These are phyloP conservation scores for Kondoa malvinella DNA, from an alignment of 768 basidiomycete species.

Conservation along the genomic window DNA sequence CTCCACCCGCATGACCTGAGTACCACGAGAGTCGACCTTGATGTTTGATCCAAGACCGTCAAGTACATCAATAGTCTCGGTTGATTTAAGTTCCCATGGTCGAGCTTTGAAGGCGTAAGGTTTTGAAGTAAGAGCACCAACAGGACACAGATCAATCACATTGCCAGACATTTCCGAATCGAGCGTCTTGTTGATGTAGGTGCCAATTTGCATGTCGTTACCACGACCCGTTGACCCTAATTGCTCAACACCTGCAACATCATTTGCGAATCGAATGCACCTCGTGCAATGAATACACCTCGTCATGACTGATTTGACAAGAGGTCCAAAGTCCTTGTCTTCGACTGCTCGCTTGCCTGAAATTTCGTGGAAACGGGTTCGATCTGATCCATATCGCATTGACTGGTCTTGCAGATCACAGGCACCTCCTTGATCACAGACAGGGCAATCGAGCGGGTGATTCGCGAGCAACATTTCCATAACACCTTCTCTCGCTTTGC, in stretches of 20 bases:
- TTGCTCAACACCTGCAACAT: conserved; percentile 96
- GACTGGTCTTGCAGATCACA: conserved; percentile 40
- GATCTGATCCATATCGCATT: conserved; percentile 96
- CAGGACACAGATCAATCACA: conserved; percentile 90
- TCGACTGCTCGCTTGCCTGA: conserved; percentile 94
- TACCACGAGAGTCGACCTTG: conserved; percentile 82
- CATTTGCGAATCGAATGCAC: conserved; percentile 96
- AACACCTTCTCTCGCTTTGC: conserved; percentile 49
- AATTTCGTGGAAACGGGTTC: conserved; percentile 94
- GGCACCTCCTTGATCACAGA: conserved; percentile 97
- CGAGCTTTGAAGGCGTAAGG: conserved; percentile 95
- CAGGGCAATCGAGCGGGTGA: conserved; percentile 94
- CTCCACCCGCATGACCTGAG: conserved; percentile 92
- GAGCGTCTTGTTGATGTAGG: conserved; percentile 94
- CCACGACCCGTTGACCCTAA: conserved; percentile 91
- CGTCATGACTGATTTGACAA: conserved; percentile 98
- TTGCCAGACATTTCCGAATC: conserved; percentile 95
- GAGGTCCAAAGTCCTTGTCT: conserved; percentile 92
- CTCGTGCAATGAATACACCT: conserved; percentile 99
- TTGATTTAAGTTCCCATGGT: conserved; percentile 97
- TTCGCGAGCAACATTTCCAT: conserved; percentile 98
- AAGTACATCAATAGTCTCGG: conserved; percentile 85
- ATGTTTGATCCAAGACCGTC: conserved; percentile 96
- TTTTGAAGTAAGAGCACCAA: conserved; percentile 93
- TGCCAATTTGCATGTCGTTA: conserved; percentile 96